Base-by-base conservation (phyloP, 495 filamentous ascomycete species). In the Penicillium silybi region DNA sequence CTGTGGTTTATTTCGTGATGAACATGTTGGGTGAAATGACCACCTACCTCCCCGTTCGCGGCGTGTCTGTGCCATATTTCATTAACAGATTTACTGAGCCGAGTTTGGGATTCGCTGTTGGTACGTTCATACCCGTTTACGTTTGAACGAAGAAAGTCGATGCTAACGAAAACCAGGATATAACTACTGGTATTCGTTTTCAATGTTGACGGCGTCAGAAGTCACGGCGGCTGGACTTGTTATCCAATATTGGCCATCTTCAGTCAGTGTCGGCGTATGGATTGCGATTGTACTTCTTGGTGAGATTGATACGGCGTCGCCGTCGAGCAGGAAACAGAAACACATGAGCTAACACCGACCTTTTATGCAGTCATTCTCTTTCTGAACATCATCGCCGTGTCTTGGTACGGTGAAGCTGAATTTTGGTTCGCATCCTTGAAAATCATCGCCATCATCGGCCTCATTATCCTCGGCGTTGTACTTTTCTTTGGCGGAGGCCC, bases 31-130 rank as follows among this genome's bases (percentile, higher is more conserved):
- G 85, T 23, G 87, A 90, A 69, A 86, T 90, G 84, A 80, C 85
- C 6, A 84, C 86, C 27, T 89, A 80, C 54, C 76, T 90, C 16
- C 88, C 88, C 6, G 78, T 88, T n/a, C 80, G 82, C 1, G 87
- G 88, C 40, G 67, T 74, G 34, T 80, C 85, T 7, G 86, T 90
- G 57, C 85, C 86, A n/a, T 77, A 86, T 50, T 86, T 86, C 62
- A 83, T 82, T 48, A 79, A 80, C 23, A 77, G 86, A 23, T 92
- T 87, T 50, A 80, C 85, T 38, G 83, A 87, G 52, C 75, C 78
- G 17, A 82, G 82, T 46, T 66, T 91, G 54, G 86, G 86, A 22
- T 90, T 90, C 63, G 84, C 86, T 16, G 77, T 87, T 52, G 86
- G 85, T 41, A 56, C 38, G 58, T 48, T 32, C 9, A 11, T 10